Base-by-base conservation (phyloP, 257 asterid genomes). In the Rehmannia glutinosa region DNA sequence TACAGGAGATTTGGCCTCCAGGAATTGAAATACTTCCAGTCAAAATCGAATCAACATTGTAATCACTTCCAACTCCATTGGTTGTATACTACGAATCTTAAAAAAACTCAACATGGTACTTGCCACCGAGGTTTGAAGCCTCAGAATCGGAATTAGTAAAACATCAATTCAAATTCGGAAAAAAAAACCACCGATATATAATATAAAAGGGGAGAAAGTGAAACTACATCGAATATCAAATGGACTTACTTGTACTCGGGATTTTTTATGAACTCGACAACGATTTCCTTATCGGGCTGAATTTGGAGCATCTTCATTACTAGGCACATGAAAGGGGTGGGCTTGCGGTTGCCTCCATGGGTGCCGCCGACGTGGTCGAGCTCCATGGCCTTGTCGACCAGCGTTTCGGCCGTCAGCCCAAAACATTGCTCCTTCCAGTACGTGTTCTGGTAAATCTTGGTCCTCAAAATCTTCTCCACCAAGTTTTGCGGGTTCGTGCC, bases 371-470 rank as follows among this genome's bases (percentile, higher is more conserved):
- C 77, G 74, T 92, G 98, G 75, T 92, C 96, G 45, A 92, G 84
- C 75, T 87, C 98, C 98, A 92, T 90, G 68, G 98, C 98, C 77
- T 90, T 92, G 81, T 90, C 98, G 68, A 92, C 98, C 8, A 92
- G 87, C 64, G 96, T 92, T 80, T 92, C 98, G 35, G 97, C 98
- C 20, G 98, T 90, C 17, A 92, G 83, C 2, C 97, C 98, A 72
- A 90, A 90, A 58, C 98, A 92, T 33, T 92, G 96, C 74, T 89
- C 97, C 80, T 92, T 92, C 98, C 98, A 89, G 77, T 82, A 86
- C 1, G 90, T 92, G 46, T 81, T 57, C 70, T 90, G 96, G 74
- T 92, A 86, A 49, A 92, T 86, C 80, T 92, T 92, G 2, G 96
- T 71, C 6, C 98, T 82, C 69, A 92, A 75, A 8, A 92, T 92